phyloP scores from a whole-genome alignment of 495 filamentous ascomycete species.

The Aspergillus bridgeri region DNA sequence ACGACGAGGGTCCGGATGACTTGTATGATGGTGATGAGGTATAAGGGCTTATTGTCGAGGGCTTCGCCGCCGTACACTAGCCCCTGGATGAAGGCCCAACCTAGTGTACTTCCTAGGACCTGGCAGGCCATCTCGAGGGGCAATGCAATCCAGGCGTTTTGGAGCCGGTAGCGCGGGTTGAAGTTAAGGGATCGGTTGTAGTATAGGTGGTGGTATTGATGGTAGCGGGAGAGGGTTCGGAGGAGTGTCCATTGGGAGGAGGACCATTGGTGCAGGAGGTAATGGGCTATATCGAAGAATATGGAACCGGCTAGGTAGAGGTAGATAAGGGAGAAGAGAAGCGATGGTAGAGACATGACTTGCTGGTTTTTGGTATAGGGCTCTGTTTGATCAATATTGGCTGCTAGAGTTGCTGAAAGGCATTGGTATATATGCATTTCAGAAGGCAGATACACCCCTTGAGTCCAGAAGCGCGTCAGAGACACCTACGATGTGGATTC shows the following conservation, averaged over 20 bases:
- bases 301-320: constrained; percentile 15
- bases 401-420: neutral
- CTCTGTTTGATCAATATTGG: neutral
- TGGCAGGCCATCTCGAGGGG: constrained; percentile 17
- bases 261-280: constrained; percentile 16
- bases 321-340: constrained; percentile 3
- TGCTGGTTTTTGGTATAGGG: neutral
- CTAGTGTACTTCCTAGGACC: constrained; percentile 8
- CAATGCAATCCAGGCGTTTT: constrained; percentile 16
- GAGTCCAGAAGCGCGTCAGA: no score
- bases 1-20: constrained; percentile 7
- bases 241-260: constrained; percentile 15
- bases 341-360: neutral
- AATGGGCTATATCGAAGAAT: constrained; percentile 21
- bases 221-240: constrained; percentile 14
- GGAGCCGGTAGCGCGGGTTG: constrained; percentile 13
- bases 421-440: neutral
- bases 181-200: constrained; percentile 19
- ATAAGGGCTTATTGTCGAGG: neutral
- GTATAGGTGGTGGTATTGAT: constrained; percentile 23
- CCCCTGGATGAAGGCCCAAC: constrained; percentile 3
- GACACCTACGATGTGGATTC: no score
- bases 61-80: neutral
- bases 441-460: neutral
- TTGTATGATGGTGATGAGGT: constrained; percentile 1